Evolutionary conservation across 2,329 filamentous ascomycete genomes (phyloP).

Genomic region (Fusarium duplospermum): DNA sequence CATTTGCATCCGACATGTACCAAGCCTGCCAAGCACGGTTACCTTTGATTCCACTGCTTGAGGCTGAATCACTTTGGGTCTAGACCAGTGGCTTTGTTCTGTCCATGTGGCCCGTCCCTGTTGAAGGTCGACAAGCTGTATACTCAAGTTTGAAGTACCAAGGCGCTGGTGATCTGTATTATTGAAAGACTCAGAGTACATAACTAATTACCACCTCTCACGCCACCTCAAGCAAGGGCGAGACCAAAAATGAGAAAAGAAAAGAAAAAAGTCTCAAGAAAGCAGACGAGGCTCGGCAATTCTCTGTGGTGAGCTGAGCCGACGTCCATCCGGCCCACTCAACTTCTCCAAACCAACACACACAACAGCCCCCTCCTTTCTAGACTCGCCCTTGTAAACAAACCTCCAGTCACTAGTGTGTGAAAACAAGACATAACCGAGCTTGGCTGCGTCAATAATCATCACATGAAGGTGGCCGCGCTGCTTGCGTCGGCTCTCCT

Average conservation of each 20-base stretch:
- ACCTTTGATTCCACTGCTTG: not conserved
- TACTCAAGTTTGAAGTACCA: not conserved
- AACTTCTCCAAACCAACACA: not conserved
- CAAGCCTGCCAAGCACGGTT: not conserved
- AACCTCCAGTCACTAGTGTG: slow-evolving; percentile 4
- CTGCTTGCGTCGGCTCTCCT: not conserved
- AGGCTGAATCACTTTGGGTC: not conserved
- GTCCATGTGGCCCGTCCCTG: not conserved
- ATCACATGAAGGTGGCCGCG: not conserved
- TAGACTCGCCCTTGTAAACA: not conserved
- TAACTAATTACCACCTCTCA: not conserved
- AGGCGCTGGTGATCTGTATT: not conserved
- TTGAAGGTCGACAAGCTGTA: no score
- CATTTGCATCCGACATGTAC: not conserved
- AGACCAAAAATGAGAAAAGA: not conserved
- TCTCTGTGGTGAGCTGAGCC: not conserved
- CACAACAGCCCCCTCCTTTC: not conserved
- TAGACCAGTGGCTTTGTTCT: not conserved
- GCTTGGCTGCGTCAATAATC: not conserved
- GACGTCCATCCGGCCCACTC: not conserved
- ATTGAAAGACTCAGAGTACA: not conserved
- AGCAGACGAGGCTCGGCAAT: not conserved
- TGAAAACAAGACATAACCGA: slow-evolving; percentile 2
- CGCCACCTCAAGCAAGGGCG: not conserved
- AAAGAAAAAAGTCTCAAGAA: not conserved